Evolutionary conservation across 495 filamentous ascomycete genomes (phyloP), one percentile per base, ranked within the genome.

Genomic region (Hyaloscypha hepaticicola): DNA sequence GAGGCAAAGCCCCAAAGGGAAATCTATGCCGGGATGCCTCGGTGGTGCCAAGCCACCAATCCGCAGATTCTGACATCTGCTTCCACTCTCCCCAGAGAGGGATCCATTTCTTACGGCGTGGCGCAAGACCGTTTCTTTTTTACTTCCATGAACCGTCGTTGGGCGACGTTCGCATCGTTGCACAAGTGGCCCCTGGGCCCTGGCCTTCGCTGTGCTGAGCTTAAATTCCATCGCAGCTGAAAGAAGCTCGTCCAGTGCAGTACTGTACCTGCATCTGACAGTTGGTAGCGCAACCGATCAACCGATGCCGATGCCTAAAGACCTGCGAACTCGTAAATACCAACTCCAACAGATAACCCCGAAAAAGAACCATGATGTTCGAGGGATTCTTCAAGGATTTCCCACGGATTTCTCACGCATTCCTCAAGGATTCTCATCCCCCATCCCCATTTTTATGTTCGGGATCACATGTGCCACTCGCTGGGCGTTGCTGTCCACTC

Each of bases 391-490:
- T 52, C 50, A 52, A 25, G 38, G 38, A 41, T 41, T 52, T 25
- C 50, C 11, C 21, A 25, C 5, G 25, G 11, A 53, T 25, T 27
- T 53, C 25, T 53, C 25, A 19, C 8, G 19, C 38, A 8, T 45
- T 45, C 38, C 19, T 45, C 38, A 45, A 45, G 19, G 8, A 45
- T 45, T 45, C 38, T 45, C 19, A 19, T 8, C 19, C 19, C 38
- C 8, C 8, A 27, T 53, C 25, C 0, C 3, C 22, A 27, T 25
- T 24, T 27, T 53, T 0, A 7, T 22, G 14, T 58, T 45, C 49
- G 38, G 56, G 56, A 58, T 58, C 56, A 58, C 56, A 58, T 58
- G 56, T 24, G 21, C n/a, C 56, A 56, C 9, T 8, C 53, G 8
- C 53, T 45, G 0, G 16, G 38, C 38, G 3, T 14, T 12, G 7